These are phyloP conservation scores for Arxiozyma heterogenica DNA, from an alignment of 1,139 yeast species.

Conservation along the genomic window DNA sequence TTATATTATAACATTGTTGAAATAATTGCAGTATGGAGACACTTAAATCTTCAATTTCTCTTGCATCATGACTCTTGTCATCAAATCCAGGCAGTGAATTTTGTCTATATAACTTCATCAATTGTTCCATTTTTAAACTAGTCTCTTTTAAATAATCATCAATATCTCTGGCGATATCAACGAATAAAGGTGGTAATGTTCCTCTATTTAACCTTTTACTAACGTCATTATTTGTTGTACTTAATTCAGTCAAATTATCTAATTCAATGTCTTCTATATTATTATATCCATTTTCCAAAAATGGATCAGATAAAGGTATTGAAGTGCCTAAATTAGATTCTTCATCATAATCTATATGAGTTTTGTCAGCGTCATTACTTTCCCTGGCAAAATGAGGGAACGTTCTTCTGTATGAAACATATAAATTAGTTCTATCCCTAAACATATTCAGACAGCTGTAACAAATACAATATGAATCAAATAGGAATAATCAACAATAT, in stretches of 20 bases:
- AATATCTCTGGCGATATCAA: conserved; percentile 64
- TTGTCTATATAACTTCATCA: conserved; percentile 66
- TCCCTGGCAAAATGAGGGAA: conserved; percentile 41
- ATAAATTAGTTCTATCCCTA: conserved; percentile 66
- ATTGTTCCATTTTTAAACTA: conserved; percentile 38
- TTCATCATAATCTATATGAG: conserved; percentile 34
- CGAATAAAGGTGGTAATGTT: conserved; percentile 66
- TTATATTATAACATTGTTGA: conserved; percentile 67
- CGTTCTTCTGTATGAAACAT: conserved; percentile 62
- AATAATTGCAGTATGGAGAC: conserved; percentile 61
- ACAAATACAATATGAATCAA: neutral
- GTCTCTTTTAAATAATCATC: conserved; percentile 50
- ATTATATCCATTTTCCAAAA: conserved; percentile 3
- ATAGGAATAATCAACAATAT: no score
- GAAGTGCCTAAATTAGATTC: conserved; percentile 26
- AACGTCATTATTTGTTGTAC: conserved; percentile 5
- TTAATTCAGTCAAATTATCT: conserved; percentile 5
- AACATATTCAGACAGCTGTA: conserved; percentile 37
- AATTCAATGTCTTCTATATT: conserved; percentile 10
- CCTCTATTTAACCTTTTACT: conserved; percentile 1
- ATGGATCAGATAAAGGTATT: conserved; percentile 31
- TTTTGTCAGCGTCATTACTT: neutral
- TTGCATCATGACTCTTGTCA: conserved; percentile 62
- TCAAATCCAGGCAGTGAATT: conserved; percentile 79
- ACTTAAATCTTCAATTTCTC: conserved; percentile 69